phyloP scores from a whole-genome alignment of 202 grass and related monocot genomes.

The Musa balbisiana region DNA sequence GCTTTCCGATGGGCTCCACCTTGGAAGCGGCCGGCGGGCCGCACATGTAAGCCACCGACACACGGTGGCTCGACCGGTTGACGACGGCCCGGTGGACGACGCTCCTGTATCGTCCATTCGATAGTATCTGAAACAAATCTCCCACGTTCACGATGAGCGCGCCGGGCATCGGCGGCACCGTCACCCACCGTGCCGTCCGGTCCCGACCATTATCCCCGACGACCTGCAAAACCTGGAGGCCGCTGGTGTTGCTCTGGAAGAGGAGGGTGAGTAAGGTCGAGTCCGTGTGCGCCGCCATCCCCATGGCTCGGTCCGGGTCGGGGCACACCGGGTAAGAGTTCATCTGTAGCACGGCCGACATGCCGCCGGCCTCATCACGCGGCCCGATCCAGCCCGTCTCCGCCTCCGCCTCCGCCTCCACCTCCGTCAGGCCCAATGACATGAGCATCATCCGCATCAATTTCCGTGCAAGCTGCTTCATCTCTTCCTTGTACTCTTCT shows the following conservation, averaged over 20 bases:
- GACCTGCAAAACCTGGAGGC: conserved; percentile 63
- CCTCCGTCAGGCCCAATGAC: conserved; percentile 3
- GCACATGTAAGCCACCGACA: conserved; percentile 61
- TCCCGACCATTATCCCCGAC: not conserved
- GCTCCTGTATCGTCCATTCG: conserved; percentile 71
- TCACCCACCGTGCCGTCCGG: conserved; percentile 51
- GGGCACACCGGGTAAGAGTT: conserved; percentile 66
- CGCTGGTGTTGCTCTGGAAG: conserved; percentile 64
- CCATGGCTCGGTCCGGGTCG: conserved; percentile 66
- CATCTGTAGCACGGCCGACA: conserved; percentile 7
- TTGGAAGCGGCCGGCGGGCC: conserved; percentile 34
- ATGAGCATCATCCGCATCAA: conserved; percentile 12
- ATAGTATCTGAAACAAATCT: conserved; percentile 80
- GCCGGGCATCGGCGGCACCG: conserved; percentile 39
- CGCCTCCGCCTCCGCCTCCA: not conserved
- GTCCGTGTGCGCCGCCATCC: conserved; percentile 80
- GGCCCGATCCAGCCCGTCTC: not conserved
- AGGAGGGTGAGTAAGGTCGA: conserved; percentile 74
- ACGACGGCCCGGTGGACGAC: conserved; percentile 75
- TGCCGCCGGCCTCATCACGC: not conserved
- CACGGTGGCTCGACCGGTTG: conserved; percentile 38
- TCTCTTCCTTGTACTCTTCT: conserved; percentile 19
- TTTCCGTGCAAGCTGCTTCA: conserved; percentile 13
- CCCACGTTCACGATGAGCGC: conserved; percentile 76
- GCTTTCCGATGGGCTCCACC: conserved; percentile 48